Evolutionary conservation across 495 filamentous ascomycete species (phyloP), one percentile per base, ranked within the genome.

Genomic region (Penicillium bovifimosum): DNA sequence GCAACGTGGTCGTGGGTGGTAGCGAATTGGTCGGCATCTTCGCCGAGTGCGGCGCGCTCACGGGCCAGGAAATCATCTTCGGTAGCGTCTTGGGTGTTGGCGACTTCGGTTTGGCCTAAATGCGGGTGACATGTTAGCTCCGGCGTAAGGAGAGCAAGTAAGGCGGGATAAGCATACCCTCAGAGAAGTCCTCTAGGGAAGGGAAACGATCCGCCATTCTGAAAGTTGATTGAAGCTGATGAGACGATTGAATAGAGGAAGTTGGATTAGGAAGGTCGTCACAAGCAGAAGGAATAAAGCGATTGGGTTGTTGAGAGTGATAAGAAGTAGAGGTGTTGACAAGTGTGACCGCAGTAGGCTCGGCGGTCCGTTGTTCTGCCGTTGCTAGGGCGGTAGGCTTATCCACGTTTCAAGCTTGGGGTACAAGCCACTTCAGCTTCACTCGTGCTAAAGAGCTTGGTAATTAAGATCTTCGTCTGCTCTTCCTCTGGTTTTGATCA

Each of bases 191-290:
- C 69, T 98, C 93, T 66, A 98, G 75, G 17, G 93, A 95, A 47
- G 93, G 93, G 72, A 98, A 98, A 65, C 91, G 79, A 74, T 97
- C 91, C 17, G 93, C 92, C 93, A 98, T 98, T 24, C 42, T 78
- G 56, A 18, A 13, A 27, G 14, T 16, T n/a, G 6, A 6, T 28
- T 48, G 20, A 16, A 17, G 7, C 24, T 48, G 31, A 34, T 48
- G 38, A 14, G 29, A 48, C 16, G 33, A 48, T 27, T 48, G 8
- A 26, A 48, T 39, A 9, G 27, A 48, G 33, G 9, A 31, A 18
- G 45, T 24, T 26, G n/a, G 20, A 7, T 50, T 32, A 36, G 36
- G 29, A n/a, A 35, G 26, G 44, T 40, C 10, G 24, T 33, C 18
- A 24, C 14, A 5, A 24, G 26, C n/a, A 27, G 41, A 13, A 33